These are phyloP conservation scores for Sugiyamaella pinicola DNA, from an alignment of 1,139 yeast species.

Conservation along the genomic window DNA sequence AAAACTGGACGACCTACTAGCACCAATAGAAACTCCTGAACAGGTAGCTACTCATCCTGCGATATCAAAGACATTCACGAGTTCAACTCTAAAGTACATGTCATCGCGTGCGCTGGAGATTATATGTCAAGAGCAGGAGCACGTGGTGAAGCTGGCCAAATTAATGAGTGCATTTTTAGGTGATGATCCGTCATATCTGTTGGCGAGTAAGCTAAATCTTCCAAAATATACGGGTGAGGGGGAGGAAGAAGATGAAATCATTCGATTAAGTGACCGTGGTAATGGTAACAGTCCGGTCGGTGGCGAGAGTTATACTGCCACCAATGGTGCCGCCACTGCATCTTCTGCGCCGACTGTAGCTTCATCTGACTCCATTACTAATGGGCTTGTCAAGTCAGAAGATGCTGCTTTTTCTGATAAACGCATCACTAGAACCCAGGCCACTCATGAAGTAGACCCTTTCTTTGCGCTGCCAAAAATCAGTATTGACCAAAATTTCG, in stretches of 20 bases:
- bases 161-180: conserved; percentile 80
- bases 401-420: conserved; percentile 28
- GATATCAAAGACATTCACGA: conserved; percentile 62
- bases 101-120: conserved; percentile 73
- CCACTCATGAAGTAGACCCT: conserved; percentile 51
- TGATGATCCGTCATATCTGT: conserved; percentile 72
- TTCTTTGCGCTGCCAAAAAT: conserved; percentile 65
- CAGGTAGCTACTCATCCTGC: conserved; percentile 76
- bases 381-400: conserved; percentile 20
- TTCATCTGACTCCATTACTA: conserved; percentile 8
- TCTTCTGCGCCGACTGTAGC: conserved; percentile 5
- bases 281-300: conserved; percentile 2
- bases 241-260: conserved; percentile 28
- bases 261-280: neutral
- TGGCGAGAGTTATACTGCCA: neutral
- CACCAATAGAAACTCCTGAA: conserved; percentile 79
- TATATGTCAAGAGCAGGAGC: conserved; percentile 78
- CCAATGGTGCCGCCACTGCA: conserved; percentile 6
- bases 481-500: conserved; percentile 49
- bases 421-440: conserved; percentile 44
- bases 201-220: conserved; percentile 65
- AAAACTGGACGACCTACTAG: conserved; percentile 58
- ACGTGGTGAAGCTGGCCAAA: conserved; percentile 67
- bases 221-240: conserved; percentile 44
- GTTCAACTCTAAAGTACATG: conserved; percentile 54